Evolutionary conservation across 352 stramenopile species (phyloP), one percentile per base, ranked within the genome.

Genomic region (Pythium scleroteichum): DNA sequence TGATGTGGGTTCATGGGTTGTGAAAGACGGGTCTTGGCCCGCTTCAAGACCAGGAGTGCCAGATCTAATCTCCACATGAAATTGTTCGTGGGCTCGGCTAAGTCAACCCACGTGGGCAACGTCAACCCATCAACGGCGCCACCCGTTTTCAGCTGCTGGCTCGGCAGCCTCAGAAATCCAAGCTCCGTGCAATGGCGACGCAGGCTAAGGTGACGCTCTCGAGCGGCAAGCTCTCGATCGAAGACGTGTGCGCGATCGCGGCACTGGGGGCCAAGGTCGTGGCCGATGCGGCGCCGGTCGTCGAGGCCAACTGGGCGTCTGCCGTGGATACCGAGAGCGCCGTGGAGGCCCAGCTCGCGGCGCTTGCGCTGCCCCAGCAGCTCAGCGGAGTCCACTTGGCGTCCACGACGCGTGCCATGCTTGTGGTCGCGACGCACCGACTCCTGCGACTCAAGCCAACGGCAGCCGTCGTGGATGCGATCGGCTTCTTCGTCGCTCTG

Each of bases 211-310:
- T 90, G 68, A 85, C 66, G 26, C 69, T 92, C 56, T 54, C 75
- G 51, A 68, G 62, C 53, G 73, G 54, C 59, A 85, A 82, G 56
- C 82, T 92, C 48, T 68, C 69, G 24, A 59, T 88, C 26, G 75
- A 63, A 45, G 79, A 92, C 61, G 67, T 92, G n/a, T 82, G 75
- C 42, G 69, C 78, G 6, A 72, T 89, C 62, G 79, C 82, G 32
- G 78, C 69, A 13, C 61, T 88, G 22, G 55, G 62, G 52, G 78
- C 79, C 12, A 59, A 66, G 5, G 78, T 90, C 45, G 55, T 48
- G 39, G 40, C 76, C 19, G 79, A 89, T 16, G 44, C 68, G 40
- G 47, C 40, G 47, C 47, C 41, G 9, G n/a, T 24, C 17, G 47
- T 62, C 4, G 64, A 60, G 32, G 33, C 27, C 33, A 44, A 63